Conservation (phyloP, 176 grass and related monocot species). For the Aechmea fasciata region DNA sequence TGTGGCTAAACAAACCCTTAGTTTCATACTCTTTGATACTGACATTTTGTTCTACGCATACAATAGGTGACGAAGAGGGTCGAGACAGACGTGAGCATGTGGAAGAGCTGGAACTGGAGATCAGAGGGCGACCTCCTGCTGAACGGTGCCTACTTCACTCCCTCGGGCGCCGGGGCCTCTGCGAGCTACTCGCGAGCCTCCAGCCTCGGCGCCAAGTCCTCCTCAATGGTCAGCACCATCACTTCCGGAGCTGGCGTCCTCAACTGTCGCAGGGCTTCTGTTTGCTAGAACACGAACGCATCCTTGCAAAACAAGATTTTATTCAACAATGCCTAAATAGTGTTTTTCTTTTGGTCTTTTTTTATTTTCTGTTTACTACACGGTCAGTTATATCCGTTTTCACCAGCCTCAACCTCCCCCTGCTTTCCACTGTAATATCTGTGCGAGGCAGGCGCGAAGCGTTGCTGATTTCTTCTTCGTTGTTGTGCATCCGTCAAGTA, state of each 20-base stretch:
- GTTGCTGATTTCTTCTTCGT: not conserved
- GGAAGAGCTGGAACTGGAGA: slow-evolving; percentile 5
- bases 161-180: not conserved
- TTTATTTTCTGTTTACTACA: not conserved
- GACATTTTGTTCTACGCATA: too few species aligned
- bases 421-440: not conserved
- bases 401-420: not conserved
- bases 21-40: too few species aligned
- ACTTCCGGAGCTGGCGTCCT: not conserved
- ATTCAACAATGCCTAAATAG: not conserved
- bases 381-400: not conserved
- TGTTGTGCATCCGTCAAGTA: too few species aligned
- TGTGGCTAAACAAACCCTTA: too few species aligned
- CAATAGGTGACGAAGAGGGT: slow-evolving; percentile 6
- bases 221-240: not conserved
- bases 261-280: not conserved
- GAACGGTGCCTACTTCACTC: not conserved
- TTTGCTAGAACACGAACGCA: not conserved
- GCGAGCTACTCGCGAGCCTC: not conserved
- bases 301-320: not conserved
- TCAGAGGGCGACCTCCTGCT: not conserved
- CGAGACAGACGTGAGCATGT: not conserved
- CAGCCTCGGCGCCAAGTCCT: slow-evolving; percentile 1
- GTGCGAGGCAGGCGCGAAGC: not conserved
- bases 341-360: not conserved